Percentiles rank a stretch among this genome's conserved stretches.
Conservation (phyloP, 176 grass and related monocot genomes). For the Oryza punctata region DNA sequence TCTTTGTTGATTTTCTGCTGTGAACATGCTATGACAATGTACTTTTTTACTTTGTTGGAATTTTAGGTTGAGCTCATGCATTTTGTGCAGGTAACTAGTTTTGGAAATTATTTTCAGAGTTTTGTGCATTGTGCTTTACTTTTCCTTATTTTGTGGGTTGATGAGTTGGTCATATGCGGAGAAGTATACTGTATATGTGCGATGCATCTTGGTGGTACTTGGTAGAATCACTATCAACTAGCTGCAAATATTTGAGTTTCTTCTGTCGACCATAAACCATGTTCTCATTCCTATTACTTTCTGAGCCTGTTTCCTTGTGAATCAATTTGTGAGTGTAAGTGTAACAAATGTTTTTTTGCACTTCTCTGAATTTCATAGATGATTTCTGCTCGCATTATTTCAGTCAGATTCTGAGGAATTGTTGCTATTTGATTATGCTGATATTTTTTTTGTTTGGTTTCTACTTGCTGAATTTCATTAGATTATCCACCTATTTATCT, state of each 20-base stretch:
- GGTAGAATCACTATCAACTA: not conserved
- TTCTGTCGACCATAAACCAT: not conserved
- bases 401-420: not conserved
- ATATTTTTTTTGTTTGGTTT: not conserved
- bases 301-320: not conserved
- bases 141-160: not conserved
- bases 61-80: not conserved
- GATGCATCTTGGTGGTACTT: not conserved
- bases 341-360: not conserved
- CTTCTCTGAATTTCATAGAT: not conserved
- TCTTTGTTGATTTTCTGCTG: not conserved
- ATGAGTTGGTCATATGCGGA: not conserved
- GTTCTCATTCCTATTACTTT: not conserved
- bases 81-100: not conserved
- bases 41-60: not conserved
- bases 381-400: not conserved
- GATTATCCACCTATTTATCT: not conserved
- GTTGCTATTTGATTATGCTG: not conserved
- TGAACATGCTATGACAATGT: not conserved
- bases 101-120: not conserved
- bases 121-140: not conserved
- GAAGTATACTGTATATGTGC: not conserved
- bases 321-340: not conserved
- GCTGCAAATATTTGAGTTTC: not conserved
- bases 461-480: not conserved